A percentile compares a stretch with the other conserved stretches of the same genome.
Conservation (phyloP, 164 flowering plant genomes). For the Malania oleifera region DNA sequence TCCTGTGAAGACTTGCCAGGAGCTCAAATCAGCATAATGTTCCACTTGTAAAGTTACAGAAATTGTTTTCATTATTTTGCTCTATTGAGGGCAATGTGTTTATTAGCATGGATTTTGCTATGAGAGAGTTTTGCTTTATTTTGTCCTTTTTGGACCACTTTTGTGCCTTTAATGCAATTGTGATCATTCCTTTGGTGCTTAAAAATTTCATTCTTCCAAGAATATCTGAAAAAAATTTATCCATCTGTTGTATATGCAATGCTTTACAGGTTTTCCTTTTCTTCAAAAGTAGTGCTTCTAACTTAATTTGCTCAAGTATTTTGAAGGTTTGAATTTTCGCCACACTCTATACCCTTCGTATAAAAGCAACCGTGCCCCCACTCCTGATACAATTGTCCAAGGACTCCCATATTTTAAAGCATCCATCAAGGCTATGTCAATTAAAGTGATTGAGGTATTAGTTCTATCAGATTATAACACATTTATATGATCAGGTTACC, state of each 20-base stretch:
- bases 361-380: slow-evolving; percentile 86
- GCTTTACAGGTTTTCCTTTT: background rate
- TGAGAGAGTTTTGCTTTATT: too few relatives aligned
- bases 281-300: background rate
- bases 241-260: background rate
- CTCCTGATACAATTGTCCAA: slow-evolving; percentile 94
- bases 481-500: background rate
- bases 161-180: background rate
- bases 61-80: background rate
- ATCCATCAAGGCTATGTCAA: slow-evolving; percentile 87
- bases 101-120: too few relatives aligned
- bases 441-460: slow-evolving; percentile 88
- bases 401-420: slow-evolving; percentile 95
- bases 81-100: background rate
- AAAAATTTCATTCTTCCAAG: too few relatives aligned
- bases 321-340: slow-evolving; percentile 79
- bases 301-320: slow-evolving; percentile 12
- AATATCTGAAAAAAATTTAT: too few relatives aligned
- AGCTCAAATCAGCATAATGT: too few relatives aligned
- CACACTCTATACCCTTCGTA: slow-evolving; percentile 83
- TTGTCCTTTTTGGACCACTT: background rate
- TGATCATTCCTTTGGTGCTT: too few relatives aligned
- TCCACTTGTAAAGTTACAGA: too few relatives aligned
- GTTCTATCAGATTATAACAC: background rate
- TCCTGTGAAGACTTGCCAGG: too few relatives aligned